phyloP scores from a whole-genome alignment of 495 filamentous ascomycete species.

The Trichocladium antarcticum region DNA sequence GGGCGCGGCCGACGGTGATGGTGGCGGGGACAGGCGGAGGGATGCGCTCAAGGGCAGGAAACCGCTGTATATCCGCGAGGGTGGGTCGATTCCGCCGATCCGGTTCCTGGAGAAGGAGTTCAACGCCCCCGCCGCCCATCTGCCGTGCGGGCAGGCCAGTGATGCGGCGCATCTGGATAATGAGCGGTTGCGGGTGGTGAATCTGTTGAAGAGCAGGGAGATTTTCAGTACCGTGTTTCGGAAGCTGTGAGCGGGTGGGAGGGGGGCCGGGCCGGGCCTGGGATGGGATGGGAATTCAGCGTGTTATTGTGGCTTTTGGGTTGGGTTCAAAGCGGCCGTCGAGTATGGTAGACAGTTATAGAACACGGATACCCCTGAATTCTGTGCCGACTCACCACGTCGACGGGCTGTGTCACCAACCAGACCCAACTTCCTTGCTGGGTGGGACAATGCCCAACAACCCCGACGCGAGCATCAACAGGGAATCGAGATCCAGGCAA shows the following conservation, averaged over 20 bases:
- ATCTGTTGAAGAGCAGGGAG: constrained; percentile 81
- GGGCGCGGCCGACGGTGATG: constrained; percentile 18
- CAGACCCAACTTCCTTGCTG: no score
- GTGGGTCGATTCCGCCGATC: constrained; percentile 86
- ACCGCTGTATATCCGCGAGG: constrained; percentile 88
- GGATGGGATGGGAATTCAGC: no score
- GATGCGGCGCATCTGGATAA: constrained; percentile 92
- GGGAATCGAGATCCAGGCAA: no score
- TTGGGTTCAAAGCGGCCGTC: background rate
- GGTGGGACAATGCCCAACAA: no score
- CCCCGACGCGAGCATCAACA: no score
- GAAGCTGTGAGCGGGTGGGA: constrained; percentile 22
- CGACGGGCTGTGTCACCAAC: no score
- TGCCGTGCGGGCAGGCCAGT: constrained; percentile 91
- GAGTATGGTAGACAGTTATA: background rate
- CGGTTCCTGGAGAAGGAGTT: constrained; percentile 94
- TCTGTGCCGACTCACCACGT: no score
- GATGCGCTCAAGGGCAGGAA: constrained; percentile 28
- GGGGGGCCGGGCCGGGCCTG: no score
- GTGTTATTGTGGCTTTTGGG: background rate
- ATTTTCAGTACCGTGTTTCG: constrained; percentile 81
- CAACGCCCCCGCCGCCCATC: constrained; percentile 77
- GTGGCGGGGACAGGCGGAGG: background rate
- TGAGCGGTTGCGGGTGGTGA: constrained; percentile 74
- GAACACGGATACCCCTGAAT: no score